A percentile compares a stretch with the other conserved stretches of the same genome.
Evolutionary conservation across 2,329 filamentous ascomycete species (phyloP).

Genomic region (Penicillium sp.): DNA sequence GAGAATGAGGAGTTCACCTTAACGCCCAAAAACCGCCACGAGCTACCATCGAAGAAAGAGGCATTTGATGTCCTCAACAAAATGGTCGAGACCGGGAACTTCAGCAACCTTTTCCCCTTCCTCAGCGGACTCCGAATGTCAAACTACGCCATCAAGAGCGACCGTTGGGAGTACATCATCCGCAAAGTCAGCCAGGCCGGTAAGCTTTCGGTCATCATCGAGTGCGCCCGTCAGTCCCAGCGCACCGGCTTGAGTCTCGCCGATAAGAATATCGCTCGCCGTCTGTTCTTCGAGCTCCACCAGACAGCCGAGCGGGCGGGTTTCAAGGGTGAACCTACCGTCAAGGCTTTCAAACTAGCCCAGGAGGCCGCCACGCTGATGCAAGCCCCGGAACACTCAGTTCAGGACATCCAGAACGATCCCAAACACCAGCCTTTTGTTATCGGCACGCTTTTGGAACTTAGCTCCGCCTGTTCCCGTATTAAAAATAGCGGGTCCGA

Average conservation of each 20-base stretch:
- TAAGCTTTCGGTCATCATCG: slow-evolving; percentile 37
- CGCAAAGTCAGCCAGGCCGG: slow-evolving; percentile 39
- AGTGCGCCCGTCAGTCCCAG: slow-evolving; percentile 36
- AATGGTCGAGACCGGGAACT: slow-evolving; percentile 41
- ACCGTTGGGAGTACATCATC: slow-evolving; percentile 38
- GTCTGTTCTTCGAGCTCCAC: slow-evolving; percentile 42
- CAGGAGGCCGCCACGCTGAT: slow-evolving; percentile 38
- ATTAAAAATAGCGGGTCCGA: slow-evolving; percentile 37
- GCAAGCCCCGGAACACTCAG: slow-evolving; percentile 35
- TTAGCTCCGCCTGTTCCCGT: slow-evolving; percentile 46
- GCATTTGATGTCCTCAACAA: slow-evolving; percentile 33
- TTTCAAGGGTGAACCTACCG: slow-evolving; percentile 35
- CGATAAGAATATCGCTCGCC: slow-evolving; percentile 28
- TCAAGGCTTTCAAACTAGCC: slow-evolving; percentile 34
- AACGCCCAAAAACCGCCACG: slow-evolving; percentile 35
- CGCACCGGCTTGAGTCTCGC: slow-evolving; percentile 40
- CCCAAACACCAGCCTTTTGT: slow-evolving; percentile 44
- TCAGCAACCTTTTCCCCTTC: slow-evolving; percentile 43
- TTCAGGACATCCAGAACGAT: slow-evolving; percentile 28
- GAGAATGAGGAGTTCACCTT: slow-evolving; percentile 42
- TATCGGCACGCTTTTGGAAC: slow-evolving; percentile 45
- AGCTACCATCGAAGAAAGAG: slow-evolving; percentile 36
- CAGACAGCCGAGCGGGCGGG: slow-evolving; percentile 32
- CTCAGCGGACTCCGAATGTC: slow-evolving; percentile 39
- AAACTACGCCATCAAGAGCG: slow-evolving; percentile 23